phyloP scores from a whole-genome alignment of 805 yeast species.

The Candida takata region DNA sequence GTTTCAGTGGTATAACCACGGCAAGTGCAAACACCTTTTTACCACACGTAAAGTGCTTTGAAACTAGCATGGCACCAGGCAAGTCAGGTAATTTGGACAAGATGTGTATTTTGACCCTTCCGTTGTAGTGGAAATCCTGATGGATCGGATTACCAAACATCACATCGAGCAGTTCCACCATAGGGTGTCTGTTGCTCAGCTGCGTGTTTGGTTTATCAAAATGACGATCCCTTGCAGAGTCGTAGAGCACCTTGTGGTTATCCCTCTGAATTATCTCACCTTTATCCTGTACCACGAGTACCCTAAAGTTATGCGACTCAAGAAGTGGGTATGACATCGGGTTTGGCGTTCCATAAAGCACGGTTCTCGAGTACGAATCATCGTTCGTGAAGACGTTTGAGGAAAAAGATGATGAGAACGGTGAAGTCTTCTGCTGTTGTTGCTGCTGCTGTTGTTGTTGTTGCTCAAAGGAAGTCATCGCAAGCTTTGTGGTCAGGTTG shows the following conservation, averaged over 20 bases:
- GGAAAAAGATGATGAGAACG: neutral
- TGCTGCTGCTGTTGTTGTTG: neutral
- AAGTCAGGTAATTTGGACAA: conserved; percentile 23
- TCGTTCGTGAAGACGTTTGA: conserved; percentile 13
- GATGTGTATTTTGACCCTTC: conserved; percentile 22
- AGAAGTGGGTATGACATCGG: conserved; percentile 5
- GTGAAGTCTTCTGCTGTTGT: neutral
- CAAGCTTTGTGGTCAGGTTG: neutral
- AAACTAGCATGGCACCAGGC: conserved; percentile 25
- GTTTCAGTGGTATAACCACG: conserved; percentile 24
- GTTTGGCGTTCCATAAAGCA: conserved; percentile 21
- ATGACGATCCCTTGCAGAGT: conserved; percentile 22
- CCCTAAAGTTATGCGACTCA: conserved; percentile 22
- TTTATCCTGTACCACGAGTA: conserved; percentile 31
- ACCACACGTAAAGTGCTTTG: conserved; percentile 26
- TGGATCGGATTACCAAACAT: conserved; percentile 34
- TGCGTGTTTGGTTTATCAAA: conserved; percentile 13
- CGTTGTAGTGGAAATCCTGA: conserved; percentile 23
- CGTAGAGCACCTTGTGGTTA: conserved; percentile 28
- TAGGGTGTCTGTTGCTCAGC: conserved; percentile 9
- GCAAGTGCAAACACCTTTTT: conserved; percentile 27
- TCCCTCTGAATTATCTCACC: conserved; percentile 30
- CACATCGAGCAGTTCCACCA: conserved; percentile 26
- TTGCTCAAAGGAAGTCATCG: neutral
- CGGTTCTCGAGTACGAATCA: conserved; percentile 21